Percentiles rank a stretch among this genome's conserved stretches.
Evolutionary conservation across 176 grass and related monocot species (phyloP).

Genomic region (Phoenix roebelenii): DNA sequence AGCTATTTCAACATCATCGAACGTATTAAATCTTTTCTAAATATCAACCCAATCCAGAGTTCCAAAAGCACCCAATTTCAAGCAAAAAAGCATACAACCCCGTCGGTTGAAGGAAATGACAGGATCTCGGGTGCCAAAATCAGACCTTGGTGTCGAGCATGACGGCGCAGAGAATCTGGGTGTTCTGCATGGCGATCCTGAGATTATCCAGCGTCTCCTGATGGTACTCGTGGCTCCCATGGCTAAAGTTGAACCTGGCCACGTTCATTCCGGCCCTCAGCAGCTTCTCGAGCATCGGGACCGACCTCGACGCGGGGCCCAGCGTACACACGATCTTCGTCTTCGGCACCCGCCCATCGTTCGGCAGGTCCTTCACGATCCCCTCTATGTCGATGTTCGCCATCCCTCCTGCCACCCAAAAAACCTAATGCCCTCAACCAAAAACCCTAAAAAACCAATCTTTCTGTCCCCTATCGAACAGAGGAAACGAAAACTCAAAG

Average conservation of each 20-base stretch:
- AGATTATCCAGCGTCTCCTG: conserved; percentile 9
- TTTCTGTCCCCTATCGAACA: too few relatives aligned
- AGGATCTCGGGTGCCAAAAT: too few relatives aligned
- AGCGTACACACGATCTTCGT: conserved; percentile 12
- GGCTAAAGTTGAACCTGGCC: conserved; percentile 1
- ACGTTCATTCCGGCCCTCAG: conserved; percentile 11
- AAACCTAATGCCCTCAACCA: too few relatives aligned
- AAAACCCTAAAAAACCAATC: too few relatives aligned
- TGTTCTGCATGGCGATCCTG: conserved; percentile 3
- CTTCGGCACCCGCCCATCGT: conserved; percentile 5
- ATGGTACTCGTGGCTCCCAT: conserved; percentile 8
- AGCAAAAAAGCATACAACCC: too few relatives aligned
- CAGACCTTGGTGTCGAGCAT: conserved; percentile 8
- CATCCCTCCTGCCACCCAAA: background rate
- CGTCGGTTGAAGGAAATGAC: too few relatives aligned
- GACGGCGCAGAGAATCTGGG: conserved; percentile 4
- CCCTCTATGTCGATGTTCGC: conserved; percentile 7
- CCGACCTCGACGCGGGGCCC: conserved; percentile 1
- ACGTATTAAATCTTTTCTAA: too few relatives aligned
- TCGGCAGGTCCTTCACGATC: background rate
- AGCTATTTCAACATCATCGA: too few relatives aligned
- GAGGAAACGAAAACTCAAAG: too few relatives aligned
- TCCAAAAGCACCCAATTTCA: too few relatives aligned
- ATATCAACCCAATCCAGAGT: too few relatives aligned
- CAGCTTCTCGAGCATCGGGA: conserved; percentile 8